Conservation (phyloP, 176 grass and related monocot genomes). For the Oryza glumipatula region DNA sequence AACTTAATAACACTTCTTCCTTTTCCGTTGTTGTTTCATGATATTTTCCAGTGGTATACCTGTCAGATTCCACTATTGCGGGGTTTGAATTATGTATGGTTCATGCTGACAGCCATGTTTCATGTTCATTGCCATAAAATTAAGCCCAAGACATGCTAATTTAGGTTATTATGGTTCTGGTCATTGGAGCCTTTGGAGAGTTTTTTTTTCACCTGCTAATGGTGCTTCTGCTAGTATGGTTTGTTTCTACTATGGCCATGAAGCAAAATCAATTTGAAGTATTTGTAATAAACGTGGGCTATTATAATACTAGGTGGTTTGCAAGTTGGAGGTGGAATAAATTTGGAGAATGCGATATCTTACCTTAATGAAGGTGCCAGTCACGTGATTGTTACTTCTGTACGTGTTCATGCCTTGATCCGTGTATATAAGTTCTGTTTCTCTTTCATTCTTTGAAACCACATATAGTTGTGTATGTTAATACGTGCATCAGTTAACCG, state of each 20-base stretch:
- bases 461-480: neutral
- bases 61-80: neutral
- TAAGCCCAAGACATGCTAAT: neutral
- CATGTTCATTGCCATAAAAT: neutral
- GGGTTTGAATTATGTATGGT: neutral
- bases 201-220: constrained; percentile 21
- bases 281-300: constrained; percentile 34
- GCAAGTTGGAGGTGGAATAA: constrained; percentile 97
- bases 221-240: constrained; percentile 16
- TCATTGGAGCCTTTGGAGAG: neutral
- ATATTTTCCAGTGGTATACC: neutral
- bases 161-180: neutral
- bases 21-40: neutral
- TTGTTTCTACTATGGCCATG: neutral
- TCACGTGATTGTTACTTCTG: constrained; percentile 96
- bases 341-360: constrained; percentile 74
- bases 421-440: constrained; percentile 22
- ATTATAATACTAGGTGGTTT: constrained; percentile 74
- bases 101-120: neutral
- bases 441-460: constrained; percentile 10
- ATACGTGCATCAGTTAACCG: neutral
- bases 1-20: too few species aligned
- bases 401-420: constrained; percentile 48
- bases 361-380: constrained; percentile 92
- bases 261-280: constrained; percentile 23